A percentile compares a stretch with the other conserved stretches of the same genome.
phyloP scores from a whole-genome alignment of 306 rosid species.

The Sicyos edulis region DNA sequence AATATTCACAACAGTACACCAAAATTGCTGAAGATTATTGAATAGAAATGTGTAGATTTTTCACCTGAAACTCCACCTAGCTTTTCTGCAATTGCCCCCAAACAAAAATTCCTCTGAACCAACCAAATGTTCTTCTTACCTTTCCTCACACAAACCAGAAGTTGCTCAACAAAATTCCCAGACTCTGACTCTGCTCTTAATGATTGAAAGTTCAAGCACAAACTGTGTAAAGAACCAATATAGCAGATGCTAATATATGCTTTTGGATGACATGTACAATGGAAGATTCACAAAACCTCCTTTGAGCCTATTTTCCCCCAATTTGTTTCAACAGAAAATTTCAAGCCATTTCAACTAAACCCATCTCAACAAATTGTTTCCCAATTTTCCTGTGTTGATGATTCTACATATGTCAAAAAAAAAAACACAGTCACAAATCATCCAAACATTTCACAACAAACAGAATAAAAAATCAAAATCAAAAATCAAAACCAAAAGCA shows the following conservation, averaged over 20 bases:
- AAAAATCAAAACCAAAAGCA: background rate
- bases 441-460: background rate
- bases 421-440: background rate
- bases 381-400: slow-evolving; percentile 18
- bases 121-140: background rate
- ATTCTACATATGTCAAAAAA: background rate
- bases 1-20: slow-evolving; percentile 21
- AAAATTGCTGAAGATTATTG: slow-evolving; percentile 20
- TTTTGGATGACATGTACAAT: slow-evolving; percentile 14
- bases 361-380: background rate
- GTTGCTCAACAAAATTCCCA: slow-evolving; percentile 14
- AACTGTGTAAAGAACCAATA: slow-evolving; percentile 13
- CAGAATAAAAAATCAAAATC: background rate
- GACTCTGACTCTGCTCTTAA: slow-evolving; percentile 1
- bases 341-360: slow-evolving; percentile 11
- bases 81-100: slow-evolving; percentile 1
- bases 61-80: slow-evolving; percentile 20
- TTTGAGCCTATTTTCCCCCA: background rate
- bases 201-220: slow-evolving; percentile 16
- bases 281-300: slow-evolving; percentile 16
- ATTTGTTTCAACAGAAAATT: background rate
- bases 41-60: slow-evolving; percentile 21
- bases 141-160: slow-evolving; percentile 15
- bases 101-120: slow-evolving; percentile 6
- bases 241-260: slow-evolving; percentile 18